These are phyloP conservation scores for Microcos paniculata DNA, from an alignment of 345 rosid species.

Conservation along the genomic window DNA sequence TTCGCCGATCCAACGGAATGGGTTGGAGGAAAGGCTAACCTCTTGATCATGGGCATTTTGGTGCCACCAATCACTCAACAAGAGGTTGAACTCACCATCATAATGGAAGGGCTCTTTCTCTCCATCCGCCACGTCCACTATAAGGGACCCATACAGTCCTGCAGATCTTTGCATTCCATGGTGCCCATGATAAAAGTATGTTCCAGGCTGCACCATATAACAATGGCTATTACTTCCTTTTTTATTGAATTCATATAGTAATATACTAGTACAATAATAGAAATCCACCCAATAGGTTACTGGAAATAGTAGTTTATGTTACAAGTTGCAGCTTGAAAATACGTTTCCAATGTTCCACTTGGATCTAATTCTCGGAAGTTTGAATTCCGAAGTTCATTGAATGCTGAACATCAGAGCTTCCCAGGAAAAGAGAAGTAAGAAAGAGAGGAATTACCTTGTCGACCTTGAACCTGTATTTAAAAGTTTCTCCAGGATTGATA, in stretches of 20 bases:
- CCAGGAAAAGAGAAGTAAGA: background rate
- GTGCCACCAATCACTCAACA: slow-evolving; percentile 96
- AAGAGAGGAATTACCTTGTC: slow-evolving; percentile 45
- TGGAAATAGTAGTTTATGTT: background rate
- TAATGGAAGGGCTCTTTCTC: slow-evolving; percentile 63
- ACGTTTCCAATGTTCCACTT: background rate
- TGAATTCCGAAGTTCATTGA: background rate
- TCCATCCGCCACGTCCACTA: slow-evolving; percentile 58
- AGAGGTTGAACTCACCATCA: slow-evolving; percentile 56
- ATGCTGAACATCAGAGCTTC: background rate
- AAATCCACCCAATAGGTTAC: background rate
- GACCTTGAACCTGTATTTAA: slow-evolving; percentile 57
- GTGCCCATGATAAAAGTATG: slow-evolving; percentile 89
- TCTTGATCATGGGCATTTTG: slow-evolving; percentile 58
- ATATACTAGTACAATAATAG: no score
- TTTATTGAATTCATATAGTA: no score
- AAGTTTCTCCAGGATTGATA: slow-evolving; percentile 76
- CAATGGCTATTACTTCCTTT: background rate
- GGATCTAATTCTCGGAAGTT: background rate
- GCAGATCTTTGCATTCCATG: slow-evolving; percentile 92
- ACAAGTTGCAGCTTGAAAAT: background rate
- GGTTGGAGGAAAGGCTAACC: slow-evolving; percentile 69
- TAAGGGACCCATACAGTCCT: slow-evolving; percentile 74
- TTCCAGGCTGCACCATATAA: slow-evolving; percentile 57
- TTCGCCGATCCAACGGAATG: slow-evolving; percentile 86